Base-by-base conservation (phyloP, 805 yeast genomes). In the Schwanniomyces sp. region DNA sequence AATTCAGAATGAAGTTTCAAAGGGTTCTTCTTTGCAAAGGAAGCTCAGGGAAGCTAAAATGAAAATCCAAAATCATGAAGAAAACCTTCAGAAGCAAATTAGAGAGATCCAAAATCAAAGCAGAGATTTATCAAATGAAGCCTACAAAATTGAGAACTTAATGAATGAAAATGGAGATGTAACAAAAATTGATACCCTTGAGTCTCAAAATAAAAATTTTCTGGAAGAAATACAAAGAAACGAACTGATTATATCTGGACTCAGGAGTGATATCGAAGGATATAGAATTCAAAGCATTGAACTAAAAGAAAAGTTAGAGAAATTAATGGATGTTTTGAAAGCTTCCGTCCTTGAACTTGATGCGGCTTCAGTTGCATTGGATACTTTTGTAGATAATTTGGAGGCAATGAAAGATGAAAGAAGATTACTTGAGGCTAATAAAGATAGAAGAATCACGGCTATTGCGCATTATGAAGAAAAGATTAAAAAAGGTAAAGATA, bases 161-260 rank as follows among this genome's bases (percentile, higher is more conserved):
- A 55, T 81, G 14, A 69, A 64, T 16, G 83, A 79, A 17, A 67
- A 74, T 44, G 75, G 72, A 7, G 76, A 74, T 45, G 69, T 72
- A 16, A 75, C 77, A 5, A 72, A 61, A 41, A 62, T 76, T 17
- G 75, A 69, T 14, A 26, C 66, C 2, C 62, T 72, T 17, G 55
- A 64, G 18, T 64, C 63, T 10, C 71, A 73, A 47, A 64, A 61
- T 27, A 64, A 59, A 16, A 68, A 53, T 7, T 52, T 56, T 49
- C 58, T 61, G 36, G 56, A 58, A 14, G 70, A 66, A 50, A 59
- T 68, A 42, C 42, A 50, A 18, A 54, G 62, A 9, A 51, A 59
- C 25, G 57, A 62, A 34, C 67, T 67, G 1, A 61, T 72, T 44
- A 58, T 62, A 2, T 43, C 59, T 38, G 66, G 71, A 1, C 53